Base-by-base conservation (phyloP, 2,329 filamentous ascomycete species). In the Cladosporium sp. region DNA sequence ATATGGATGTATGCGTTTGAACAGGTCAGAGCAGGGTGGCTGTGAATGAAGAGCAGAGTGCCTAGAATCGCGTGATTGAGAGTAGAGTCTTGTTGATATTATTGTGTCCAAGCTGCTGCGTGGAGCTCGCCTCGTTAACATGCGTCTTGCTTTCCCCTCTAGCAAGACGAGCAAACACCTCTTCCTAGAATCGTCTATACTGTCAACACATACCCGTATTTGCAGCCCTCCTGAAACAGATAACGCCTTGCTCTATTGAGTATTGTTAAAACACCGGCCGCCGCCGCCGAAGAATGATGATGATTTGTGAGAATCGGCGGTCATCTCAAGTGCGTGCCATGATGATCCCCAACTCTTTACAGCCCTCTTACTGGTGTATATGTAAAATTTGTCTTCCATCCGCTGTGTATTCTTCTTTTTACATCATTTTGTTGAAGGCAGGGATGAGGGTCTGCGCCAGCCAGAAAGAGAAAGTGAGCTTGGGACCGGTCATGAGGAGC, bases 401-500 rank as follows among this genome's bases (percentile, higher is more conserved):
- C 27, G 5, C n/a, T n/a, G 24, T 34, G 7, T 34, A 43, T 30
- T 29, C 55, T n/a, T n/a, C n/a, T 17, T n/a, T 38, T 56, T 77
- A 83, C 68, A 83, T 72, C 53, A 84, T 68, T 70, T 83, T 82
- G 64, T 82, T 88, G 71, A 97, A 97, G 34, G 90, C 86, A 45
- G 93, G 93, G 67, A 99, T 99, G 64, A 99, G 78, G 24, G 93
- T 97, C 79, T 99, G 93, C 52, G 93, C 93, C 67, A 99, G 83
- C 93, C 93, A 99, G 84, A 99, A 99, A 55, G 91, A 96, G 79
- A 99, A 99, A 56, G 97, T 93, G 54, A 99, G 81, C 82, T 99
- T 99, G 57, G 93, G 93, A 19, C 93, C 95, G 13, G 93, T 99
- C 93, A 99, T 99, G 65, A 99, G 80, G 58, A 99, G 83, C 86